phyloP scores from a whole-genome alignment of 768 basidiomycete genomes.

The Mycena sanguinolenta region DNA sequence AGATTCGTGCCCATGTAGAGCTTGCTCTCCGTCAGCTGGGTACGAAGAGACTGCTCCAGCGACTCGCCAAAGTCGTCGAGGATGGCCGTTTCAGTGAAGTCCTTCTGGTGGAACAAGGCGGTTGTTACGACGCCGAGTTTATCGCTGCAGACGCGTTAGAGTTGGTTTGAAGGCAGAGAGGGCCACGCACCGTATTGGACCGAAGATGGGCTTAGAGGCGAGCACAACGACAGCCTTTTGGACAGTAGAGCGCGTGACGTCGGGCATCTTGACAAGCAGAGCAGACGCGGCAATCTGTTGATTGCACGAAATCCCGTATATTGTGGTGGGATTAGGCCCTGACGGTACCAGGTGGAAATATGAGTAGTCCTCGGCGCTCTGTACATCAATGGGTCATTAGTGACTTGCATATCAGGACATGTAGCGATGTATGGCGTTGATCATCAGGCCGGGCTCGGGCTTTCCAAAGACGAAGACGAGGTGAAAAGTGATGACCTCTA shows the following conservation, averaged over 20 bases:
- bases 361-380: constrained; percentile 95
- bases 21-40: constrained; percentile 91
- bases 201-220: constrained; percentile 91
- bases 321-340: constrained; percentile 77
- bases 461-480: background rate
- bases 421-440: background rate
- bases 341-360: constrained; percentile 93
- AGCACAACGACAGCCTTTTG: constrained; percentile 98
- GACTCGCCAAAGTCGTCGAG: constrained; percentile 89
- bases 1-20: constrained; percentile 89
- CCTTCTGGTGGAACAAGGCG: constrained; percentile 90
- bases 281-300: constrained; percentile 90
- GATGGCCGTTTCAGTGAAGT: constrained; percentile 90
- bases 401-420: constrained; percentile 24
- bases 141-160: constrained; percentile 64
- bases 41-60: constrained; percentile 79
- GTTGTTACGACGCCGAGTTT: constrained; percentile 95
- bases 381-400: constrained; percentile 26
- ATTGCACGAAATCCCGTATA: constrained; percentile 99
- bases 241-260: constrained; percentile 95
- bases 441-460: background rate
- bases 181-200: constrained; percentile 83
- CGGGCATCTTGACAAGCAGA: constrained; percentile 81
- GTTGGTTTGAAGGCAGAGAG: background rate
- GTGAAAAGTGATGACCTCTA: background rate